Evolutionary conservation across 2,329 filamentous ascomycete species (phyloP), one percentile per base, ranked within the genome.

Genomic region (Delphinella strobiligena): DNA sequence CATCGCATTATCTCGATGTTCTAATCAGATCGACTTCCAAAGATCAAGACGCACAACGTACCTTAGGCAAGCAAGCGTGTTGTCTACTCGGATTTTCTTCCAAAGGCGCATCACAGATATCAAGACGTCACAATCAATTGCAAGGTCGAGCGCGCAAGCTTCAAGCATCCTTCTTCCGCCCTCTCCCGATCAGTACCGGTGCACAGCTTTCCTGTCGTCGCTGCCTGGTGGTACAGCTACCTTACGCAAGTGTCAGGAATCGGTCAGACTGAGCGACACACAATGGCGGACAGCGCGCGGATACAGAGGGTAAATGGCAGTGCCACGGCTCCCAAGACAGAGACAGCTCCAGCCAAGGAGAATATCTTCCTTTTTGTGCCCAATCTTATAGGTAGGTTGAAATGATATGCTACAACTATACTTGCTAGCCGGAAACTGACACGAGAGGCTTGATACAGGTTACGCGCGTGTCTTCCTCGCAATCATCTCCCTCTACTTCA

Each of bases 401-500:
- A 27, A 27, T 27, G 22, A 12, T 27, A n/a, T 38, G 30, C 15
- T 12, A 14, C 4, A 14, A 24, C 10, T 14, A 12, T n/a, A 4
- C 29, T 4, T 22, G 11, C 19, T 29, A 17, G 12, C 2, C 5
- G 10, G 4, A 19, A 29, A 15, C 43, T 46, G 17, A 49, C 34
- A 29, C 5, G 3, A 27, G 7, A 27, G 7, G 7, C 22, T 27
- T 27, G 31, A 19, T 14, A 14, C 44, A 71, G 68, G 68, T 46
- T 71, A 71, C 54, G 59, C 57, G 34, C 67, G 68, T 41, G 61
- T 71, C 50, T 56, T 71, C 36, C 65, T 71, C 49, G 87, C 88
- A 52, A 68, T 95, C 54, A 85, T 83, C 35, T 95, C 91, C 19
- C 78, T 98, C 49, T 94, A 96, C 69, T 98, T 95, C 69, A 98